Base-by-base conservation (phyloP, 2,329 filamentous ascomycete species). In the Orbilia oligospora region DNA sequence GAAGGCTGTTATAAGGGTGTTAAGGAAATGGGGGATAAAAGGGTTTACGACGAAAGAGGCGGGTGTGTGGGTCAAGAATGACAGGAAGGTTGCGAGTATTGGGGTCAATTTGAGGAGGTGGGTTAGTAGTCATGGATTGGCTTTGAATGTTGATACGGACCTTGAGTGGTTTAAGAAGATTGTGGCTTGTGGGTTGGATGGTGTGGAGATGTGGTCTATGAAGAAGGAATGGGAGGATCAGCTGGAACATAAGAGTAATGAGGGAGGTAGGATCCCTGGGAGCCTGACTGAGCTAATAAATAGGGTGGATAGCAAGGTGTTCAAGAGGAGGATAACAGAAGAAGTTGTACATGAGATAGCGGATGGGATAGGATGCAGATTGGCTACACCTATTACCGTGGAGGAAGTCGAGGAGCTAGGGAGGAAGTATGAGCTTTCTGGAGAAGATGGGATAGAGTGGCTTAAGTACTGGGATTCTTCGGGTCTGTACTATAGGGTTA, bases 81-180 rank as follows among this genome's bases (percentile, higher is more conserved):
- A 87, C 72, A 87, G 88, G 82, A 99, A 98, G 86, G 94, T 99
- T 81, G 93, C 93, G 0, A 94, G 94, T 0, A 86, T 98, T 49
- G 96, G 96, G 0, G 93, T 99, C n/a, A 94, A 98, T 85, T 88
- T 97, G 80, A 87, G 94, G 14, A 87, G 95, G 55, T 91, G 97
- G 84, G 88, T 98, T 44, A 94, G 91, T 24, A 93, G 91, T 78
- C 92, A 97, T 84, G 96, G 96, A 5, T 87, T 97, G 38, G 94
- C 93, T 1, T 83, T 97, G 83, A 93, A 97, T 87, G 85, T 93
- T n/a, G 85, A 86, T 80, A 89, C 91, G 71, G 89, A 92, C 80
- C 67, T 89, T 65, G 84, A 85, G 80, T 92, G 89, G 88, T 91
- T 89, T 82, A 86, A 88, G 24, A 88, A 94, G 79, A 97, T 98